Percentiles rank a stretch among this genome's conserved stretches.
phyloP scores from a whole-genome alignment of 352 stramenopile genomes.

The Phytophthora podocarpi region DNA sequence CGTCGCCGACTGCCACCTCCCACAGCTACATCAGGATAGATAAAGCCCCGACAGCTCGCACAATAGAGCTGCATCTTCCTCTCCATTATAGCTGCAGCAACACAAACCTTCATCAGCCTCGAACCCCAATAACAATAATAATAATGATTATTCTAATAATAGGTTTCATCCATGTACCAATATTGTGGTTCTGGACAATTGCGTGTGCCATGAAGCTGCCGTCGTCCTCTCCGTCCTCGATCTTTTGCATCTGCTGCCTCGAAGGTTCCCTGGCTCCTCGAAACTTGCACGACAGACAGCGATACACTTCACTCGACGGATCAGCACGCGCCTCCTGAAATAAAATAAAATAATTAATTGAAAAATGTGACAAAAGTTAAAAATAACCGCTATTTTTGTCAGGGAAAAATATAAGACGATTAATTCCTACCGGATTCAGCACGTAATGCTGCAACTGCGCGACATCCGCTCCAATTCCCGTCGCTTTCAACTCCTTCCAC shows the following conservation, averaged over 20 bases:
- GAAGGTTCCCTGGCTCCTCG: constrained; percentile 40
- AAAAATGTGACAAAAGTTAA: too few species aligned
- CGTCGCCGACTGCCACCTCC: constrained; percentile 25
- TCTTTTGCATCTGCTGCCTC: constrained; percentile 21
- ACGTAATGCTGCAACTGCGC: constrained; percentile 27
- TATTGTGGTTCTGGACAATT: constrained; percentile 60
- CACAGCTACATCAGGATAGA: constrained; percentile 47
- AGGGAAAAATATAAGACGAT: background rate
- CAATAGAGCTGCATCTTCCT: constrained; percentile 64
- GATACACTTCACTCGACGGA: constrained; percentile 35
- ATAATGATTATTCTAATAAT: too few species aligned
- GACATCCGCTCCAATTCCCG: background rate
- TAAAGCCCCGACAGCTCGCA: constrained; percentile 59
- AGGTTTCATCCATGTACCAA: constrained; percentile 45
- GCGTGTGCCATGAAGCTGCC: constrained; percentile 71
- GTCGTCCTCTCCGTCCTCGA: constrained; percentile 29
- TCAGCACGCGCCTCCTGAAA: constrained; percentile 13
- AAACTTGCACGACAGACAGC: constrained; percentile 63
- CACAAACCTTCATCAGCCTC: background rate
- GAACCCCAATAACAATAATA: background rate
- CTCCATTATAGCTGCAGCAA: constrained; percentile 43
- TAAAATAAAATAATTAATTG: constrained; percentile 11
- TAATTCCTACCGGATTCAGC: constrained; percentile 17
- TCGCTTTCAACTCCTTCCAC: constrained; percentile 15
- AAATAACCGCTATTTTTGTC: background rate